Conservation (phyloP, 768 basidiomycete genomes). For the Cystobasidium ongulense region DNA sequence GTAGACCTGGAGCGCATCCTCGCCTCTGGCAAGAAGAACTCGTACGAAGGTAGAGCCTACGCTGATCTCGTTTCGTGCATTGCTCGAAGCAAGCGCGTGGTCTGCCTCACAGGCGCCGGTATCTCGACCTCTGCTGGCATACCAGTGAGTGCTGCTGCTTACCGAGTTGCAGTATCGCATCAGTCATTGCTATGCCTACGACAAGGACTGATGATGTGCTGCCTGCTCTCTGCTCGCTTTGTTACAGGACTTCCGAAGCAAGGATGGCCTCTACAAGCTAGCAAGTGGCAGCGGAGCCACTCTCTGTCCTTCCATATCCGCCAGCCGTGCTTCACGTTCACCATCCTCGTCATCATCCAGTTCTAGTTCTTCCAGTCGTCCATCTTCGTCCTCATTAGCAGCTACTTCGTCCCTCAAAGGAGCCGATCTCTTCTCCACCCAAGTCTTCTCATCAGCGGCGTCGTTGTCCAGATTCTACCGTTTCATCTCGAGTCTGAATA, state of each 20-base stretch:
- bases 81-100: constrained; percentile 73
- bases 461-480: constrained; percentile 87
- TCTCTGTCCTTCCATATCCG: neutral
- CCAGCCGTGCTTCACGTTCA: neutral
- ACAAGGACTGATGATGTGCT: neutral
- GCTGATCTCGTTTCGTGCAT: constrained; percentile 64
- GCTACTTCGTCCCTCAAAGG: constrained; percentile 56
- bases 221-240: neutral
- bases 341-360: neutral
- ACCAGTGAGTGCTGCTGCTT: constrained; percentile 57
- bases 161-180: constrained; percentile 52
- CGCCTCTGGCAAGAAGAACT: neutral
- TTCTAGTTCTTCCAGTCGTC: neutral
- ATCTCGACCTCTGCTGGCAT: constrained; percentile 95
- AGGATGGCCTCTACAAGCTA: constrained; percentile 80
- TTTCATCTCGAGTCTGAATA: constrained; percentile 72
- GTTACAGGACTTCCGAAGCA: constrained; percentile 88
- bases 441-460: constrained; percentile 73
- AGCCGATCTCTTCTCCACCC: constrained; percentile 88
- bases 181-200: neutral
- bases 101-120: constrained; percentile 88
- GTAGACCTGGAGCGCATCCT: neutral
- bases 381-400: constrained; percentile 5
- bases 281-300: neutral
- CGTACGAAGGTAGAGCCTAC: constrained; percentile 15